Base-by-base conservation (phyloP, 805 yeast species). In the Teunomyces cretensis region DNA sequence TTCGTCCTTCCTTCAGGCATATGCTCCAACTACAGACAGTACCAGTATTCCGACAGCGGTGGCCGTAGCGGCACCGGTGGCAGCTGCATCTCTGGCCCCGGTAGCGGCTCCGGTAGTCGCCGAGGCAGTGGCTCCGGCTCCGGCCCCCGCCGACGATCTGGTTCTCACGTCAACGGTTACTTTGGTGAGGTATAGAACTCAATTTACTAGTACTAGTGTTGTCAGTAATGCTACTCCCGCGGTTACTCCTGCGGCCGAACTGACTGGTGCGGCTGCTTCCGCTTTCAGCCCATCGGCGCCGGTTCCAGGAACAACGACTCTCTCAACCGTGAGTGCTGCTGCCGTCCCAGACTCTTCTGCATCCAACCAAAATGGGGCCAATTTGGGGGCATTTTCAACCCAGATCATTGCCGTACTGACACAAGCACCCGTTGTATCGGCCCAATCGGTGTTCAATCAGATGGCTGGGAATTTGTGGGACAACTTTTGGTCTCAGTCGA, bases 381-480 rank as follows among this genome's bases (percentile, higher is more conserved):
- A 35, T 13, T 22, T 24, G 28, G 38, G 28, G 2, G 13, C 28
- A 2, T 35, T 8, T 17, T n/a, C 38, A 17, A 22, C 38, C 4
- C 38, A 35, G 12, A 35, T 35, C 19, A 28, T 16, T 7, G 15
- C 24, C 3, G 38, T 35, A 13, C 26, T n/a, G 4, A 53, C 59
- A 2, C 37, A 48, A 35, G 13, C 44, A 9, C 58, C 61, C 6
- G 39, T 43, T 14, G 51, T 50, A 22, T 46, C 50, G 17, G 24
- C 56, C 1, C 36, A 32, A 4, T 49, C 52, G 9, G 44, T 51
- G 7, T 54, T 52, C 27, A 44, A 39, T 16, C 27, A 37, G 12
- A 33, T 51, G 13, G 35, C 46, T 8, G 27, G 14, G 17, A 50
- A 48, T 28, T 39, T 53, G n/a, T 45, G 49, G 55, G 27, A 33